Base-by-base conservation (phyloP, 2,329 filamentous ascomycete species). In the Colletotrichum sojae region DNA sequence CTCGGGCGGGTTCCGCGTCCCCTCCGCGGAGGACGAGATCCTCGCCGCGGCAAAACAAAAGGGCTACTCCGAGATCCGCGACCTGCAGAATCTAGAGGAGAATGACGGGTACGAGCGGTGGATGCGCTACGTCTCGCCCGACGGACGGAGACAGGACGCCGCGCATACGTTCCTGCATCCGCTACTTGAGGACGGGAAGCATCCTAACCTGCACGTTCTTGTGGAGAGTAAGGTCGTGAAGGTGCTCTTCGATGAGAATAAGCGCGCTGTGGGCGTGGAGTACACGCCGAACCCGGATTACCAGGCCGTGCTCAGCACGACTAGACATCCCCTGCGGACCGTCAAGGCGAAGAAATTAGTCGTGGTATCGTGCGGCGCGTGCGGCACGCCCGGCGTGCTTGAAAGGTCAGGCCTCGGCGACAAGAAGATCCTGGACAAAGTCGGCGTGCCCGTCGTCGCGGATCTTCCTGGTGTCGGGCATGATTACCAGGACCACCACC, bases 241-340 rank as follows among this genome's bases (percentile, higher is more conserved):
- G 6, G 64, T 73, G 1, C 65, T 90, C 5, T 87, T 90, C 57
- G 70, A 71, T 13, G 81, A 86, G 4, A 80, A 82, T 3, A 88
- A 83, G 49, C 76, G 80, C 46, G 90, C 90, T 3, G 80, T 83
- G 0, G 90, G 89, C 0, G 84, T 92, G 2, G 87, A 91, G 72
- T 89, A 86, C 71, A 82, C 84, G 20, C 83, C 85, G 31, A 87
- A 76, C 27, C 60, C 76, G 6, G 66, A 62, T 4, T 74, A 75
- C 25, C 76, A 78, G 39, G 61, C 69, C 5, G 31, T 52, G 8
- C 39, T 72, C n/a, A 70, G 36, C 43, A 71, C 70, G 1, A 72
- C 70, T 1, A 39, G 56, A 18, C 68, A 66, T 0, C 68, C 70
- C 5, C 51, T 71, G n/a, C 55, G 46, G 43, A 61, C 61, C 10